Base-by-base conservation (phyloP, 1,139 yeast species). In the Taphrina sp. region DNA sequence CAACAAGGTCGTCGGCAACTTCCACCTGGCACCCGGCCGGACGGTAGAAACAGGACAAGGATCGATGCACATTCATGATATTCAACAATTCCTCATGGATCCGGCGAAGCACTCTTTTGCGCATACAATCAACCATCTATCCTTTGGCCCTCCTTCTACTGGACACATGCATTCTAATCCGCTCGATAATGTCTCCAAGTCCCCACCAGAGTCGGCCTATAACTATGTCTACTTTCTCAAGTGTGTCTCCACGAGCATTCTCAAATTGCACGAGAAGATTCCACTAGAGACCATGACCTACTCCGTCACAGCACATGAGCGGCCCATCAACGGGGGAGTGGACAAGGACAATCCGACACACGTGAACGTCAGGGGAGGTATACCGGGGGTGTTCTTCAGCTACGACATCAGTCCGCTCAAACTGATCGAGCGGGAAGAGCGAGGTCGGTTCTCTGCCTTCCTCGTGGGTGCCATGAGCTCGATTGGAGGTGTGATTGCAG, bases 21-120 rank as follows among this genome's bases (percentile, higher is more conserved):
- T 92, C 63, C 97, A 92, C 71, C 89, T 92, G 75, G 96, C 96
- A 0, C 97, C 98, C 1, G 98, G 98, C 19, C 81, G 78, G 59
- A 79, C 85, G 46, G 76, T 74, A 61, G 66, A 72, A 46, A 72
- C 72, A 5, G 80, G 80, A 22, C 59, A 59, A 24, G 63, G 64
- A 22, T 63, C 76, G 61, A 76, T 80, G 62, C 54, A 49, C 17
- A 39, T 49, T 5, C 98, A 92, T 71, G 98, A 92, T 67, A 70
- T 85, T 60, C 84, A 95, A 4, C 74, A 88, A 58, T 92, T 78
- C 70, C 71, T 73, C 41, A 76, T 79, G 63, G 74, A 74, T 60
- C 72, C 73, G 1, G 78, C 77, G 60, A 78, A 79, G 57, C 85
- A 85, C 65, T 69, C 71, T 34, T 74, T 81, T 64, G 81, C 83